These are phyloP conservation scores for Tephrocybe sp. DNA, from an alignment of 768 basidiomycete genomes.

Conservation along the genomic window DNA sequence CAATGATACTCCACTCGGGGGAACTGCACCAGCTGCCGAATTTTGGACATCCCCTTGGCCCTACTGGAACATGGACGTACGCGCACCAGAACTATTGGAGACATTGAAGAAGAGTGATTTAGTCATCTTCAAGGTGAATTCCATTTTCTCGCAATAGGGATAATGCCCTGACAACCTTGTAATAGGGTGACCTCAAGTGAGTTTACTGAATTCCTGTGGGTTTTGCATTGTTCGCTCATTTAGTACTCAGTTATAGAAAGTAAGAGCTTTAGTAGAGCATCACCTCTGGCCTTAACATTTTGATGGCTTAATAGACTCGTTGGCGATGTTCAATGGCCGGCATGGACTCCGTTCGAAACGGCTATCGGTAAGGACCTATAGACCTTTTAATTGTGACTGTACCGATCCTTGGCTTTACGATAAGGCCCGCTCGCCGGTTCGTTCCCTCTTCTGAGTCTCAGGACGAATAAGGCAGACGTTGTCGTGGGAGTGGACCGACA, in stretches of 20 bases:
- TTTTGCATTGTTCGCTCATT: neutral
- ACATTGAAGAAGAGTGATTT: constrained; percentile 57
- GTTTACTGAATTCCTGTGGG: constrained; percentile 25
- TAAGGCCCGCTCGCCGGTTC: constrained; percentile 72
- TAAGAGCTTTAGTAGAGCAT: constrained; percentile 47
- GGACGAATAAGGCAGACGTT: constrained; percentile 96
- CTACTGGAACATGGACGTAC: constrained; percentile 71
- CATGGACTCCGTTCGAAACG: constrained; percentile 68
- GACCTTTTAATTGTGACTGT: neutral
- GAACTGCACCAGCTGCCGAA: constrained; percentile 22
- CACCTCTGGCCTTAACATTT: neutral
- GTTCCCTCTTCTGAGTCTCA: constrained; percentile 80
- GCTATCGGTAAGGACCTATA: constrained; percentile 60
- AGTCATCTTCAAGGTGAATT: constrained; percentile 80
- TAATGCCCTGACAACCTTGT: neutral
- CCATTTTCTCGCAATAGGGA: neutral
- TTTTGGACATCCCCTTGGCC: constrained; percentile 80
- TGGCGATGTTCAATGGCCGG: constrained; percentile 87
- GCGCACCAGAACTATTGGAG: constrained; percentile 51
- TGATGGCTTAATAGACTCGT: constrained; percentile 58
- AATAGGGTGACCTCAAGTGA: constrained; percentile 87
- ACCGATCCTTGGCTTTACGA: neutral
- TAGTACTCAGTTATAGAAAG: constrained; percentile 72
- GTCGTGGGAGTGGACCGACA: constrained; percentile 78
- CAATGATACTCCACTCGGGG: constrained; percentile 54